Evolutionary conservation across 2,329 filamentous ascomycete species (phyloP), one percentile per base, ranked within the genome.

Genomic region (Aureobasidium sp.): DNA sequence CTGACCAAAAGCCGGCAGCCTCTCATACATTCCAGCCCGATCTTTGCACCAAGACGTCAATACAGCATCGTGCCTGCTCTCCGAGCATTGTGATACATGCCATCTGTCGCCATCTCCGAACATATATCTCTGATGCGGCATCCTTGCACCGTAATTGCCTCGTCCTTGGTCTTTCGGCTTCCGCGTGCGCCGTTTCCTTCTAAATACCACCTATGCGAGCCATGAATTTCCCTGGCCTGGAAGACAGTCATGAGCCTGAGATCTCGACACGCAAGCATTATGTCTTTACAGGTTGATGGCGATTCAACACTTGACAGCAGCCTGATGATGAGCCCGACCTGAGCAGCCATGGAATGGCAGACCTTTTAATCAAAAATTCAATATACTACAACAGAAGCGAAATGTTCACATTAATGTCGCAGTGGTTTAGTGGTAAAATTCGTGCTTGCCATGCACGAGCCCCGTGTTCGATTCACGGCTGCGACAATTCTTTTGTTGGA

Each of bases 391-490:
- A 7, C 20, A 31, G 8, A 15, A 2, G 9, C 14, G 0, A 8
- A 22, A 8, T 2, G 7, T 4, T 2, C 34, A 25, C 45, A 51
- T 11, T 17, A 48, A 51, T 41, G 56, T 60, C 57, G 57, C 57
- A 60, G 57, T 60, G 57, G 57, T 60, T 60, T 60, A 60, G 57
- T 60, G 57, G 57, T 60, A 60, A 60, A 60, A 60, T 60, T 60
- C 57, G 57, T 60, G 44, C 44, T 60, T 60, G 57, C 57, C 57
- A 60, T 60, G 44, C 44, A 60, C 57, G 57, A 60, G 57, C 57
- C 57, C 57, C 57, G 57, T 60, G 57, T 60, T 60, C 57, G 57
- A 60, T 60, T 60, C 57, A 60, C 57, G 57, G 57, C 57, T 60
- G 57, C 57, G 57, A 60, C 57, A 60, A n/a, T 20, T n/a, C 8